Percentiles rank a stretch among this genome's conserved stretches.
Conservation (phyloP, 345 rosid genomes). For the Nasturtium officinale region DNA sequence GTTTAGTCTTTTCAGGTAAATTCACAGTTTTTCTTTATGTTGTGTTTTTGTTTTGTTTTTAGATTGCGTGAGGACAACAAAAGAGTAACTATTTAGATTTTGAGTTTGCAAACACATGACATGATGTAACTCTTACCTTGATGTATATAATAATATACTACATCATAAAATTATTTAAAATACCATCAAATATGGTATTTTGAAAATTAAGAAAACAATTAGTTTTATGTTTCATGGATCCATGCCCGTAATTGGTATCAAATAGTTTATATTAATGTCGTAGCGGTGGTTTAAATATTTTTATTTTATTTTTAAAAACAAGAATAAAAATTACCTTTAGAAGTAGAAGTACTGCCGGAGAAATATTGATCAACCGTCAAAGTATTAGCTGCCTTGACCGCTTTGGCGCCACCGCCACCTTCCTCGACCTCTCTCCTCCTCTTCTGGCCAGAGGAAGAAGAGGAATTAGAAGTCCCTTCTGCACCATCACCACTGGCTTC, state of each 20-base stretch:
- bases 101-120: constrained; percentile 12
- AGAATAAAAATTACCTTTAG: constrained; percentile 23
- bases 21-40: not conserved
- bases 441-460: constrained; percentile 42
- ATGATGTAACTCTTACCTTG: constrained; percentile 23
- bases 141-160: not conserved
- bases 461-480: constrained; percentile 38
- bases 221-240: not conserved
- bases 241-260: not conserved
- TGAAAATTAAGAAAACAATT: not conserved
- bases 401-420: constrained; percentile 23
- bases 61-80: constrained; percentile 24
- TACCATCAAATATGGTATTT: not conserved
- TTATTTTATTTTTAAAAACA: no score
- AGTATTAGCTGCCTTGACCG: constrained; percentile 31
- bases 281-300: not conserved
- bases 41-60: not conserved
- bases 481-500: constrained; percentile 15
- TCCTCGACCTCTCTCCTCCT: constrained; percentile 50
- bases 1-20: not conserved
- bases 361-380: constrained; percentile 44
- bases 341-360: constrained; percentile 30
- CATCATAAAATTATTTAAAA: constrained; percentile 1
- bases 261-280: constrained; percentile 1
- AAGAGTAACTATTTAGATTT: constrained; percentile 14